These are phyloP conservation scores for Aspergillus sp. DNA, from an alignment of 2,329 filamentous ascomycete species.

Conservation along the genomic window DNA sequence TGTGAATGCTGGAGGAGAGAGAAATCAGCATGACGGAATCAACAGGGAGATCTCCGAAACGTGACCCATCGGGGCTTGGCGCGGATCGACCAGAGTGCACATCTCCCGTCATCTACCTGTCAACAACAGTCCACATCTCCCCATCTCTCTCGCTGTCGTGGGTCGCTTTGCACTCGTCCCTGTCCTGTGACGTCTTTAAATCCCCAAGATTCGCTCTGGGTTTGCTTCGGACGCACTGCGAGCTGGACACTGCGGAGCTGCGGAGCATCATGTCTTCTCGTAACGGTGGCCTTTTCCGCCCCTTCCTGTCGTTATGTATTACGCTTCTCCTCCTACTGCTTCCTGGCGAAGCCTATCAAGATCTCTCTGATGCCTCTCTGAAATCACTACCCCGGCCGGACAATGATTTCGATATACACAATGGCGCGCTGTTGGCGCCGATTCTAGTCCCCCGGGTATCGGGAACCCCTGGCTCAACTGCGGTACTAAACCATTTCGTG, in stretches of 20 bases:
- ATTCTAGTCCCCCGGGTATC: slow-evolving; percentile 87
- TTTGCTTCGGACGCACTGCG: no score
- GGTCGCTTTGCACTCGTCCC: not conserved
- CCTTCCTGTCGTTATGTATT: slow-evolving; percentile 27
- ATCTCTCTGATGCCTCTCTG: slow-evolving; percentile 73
- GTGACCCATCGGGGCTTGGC: slow-evolving; percentile 9
- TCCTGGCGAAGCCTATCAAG: slow-evolving; percentile 49
- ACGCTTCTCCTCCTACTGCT: slow-evolving; percentile 22
- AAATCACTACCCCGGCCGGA: slow-evolving; percentile 69
- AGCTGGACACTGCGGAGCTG: not conserved
- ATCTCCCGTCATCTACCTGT: slow-evolving; percentile 1
- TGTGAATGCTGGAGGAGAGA: not conserved
- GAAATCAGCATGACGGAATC: slow-evolving; percentile 5
- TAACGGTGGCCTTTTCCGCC: slow-evolving; percentile 26
- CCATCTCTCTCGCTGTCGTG: not conserved
- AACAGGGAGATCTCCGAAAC: slow-evolving; percentile 6
- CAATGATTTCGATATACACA: slow-evolving; percentile 74
- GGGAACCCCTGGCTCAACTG: slow-evolving; percentile 72
- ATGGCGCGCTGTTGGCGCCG: slow-evolving; percentile 74
- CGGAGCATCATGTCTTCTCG: slow-evolving; percentile 23
- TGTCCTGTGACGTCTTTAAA: not conserved
- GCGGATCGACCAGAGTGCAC: not conserved
- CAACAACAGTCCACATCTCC: not conserved
- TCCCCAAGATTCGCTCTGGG: not conserved
- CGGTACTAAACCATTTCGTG: slow-evolving; percentile 77